These are phyloP conservation scores for Heterobasidion irregulare DNA, from an alignment of 1,284 basidiomycete genomes.

Conservation along the genomic window DNA sequence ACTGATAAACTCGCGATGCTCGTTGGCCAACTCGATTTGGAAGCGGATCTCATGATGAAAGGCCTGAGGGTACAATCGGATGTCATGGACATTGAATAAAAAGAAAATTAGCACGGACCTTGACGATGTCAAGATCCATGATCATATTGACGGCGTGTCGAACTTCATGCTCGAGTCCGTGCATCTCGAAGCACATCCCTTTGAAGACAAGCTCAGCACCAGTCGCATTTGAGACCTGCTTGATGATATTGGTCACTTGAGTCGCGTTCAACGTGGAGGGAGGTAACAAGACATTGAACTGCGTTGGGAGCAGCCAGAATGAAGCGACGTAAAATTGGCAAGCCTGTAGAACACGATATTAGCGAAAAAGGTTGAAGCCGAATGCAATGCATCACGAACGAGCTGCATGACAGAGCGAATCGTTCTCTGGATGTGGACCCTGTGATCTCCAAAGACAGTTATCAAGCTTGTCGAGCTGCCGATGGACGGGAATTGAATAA, in stretches of 20 bases:
- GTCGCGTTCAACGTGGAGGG: constrained; percentile 76
- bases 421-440: constrained; percentile 93
- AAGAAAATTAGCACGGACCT: constrained; percentile 38
- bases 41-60: constrained; percentile 98
- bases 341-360: constrained; percentile 40
- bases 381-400: constrained; percentile 38
- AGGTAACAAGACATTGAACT: constrained; percentile 88
- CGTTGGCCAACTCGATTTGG: constrained; percentile 96
- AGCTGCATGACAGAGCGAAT: constrained; percentile 94
- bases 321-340: constrained; percentile 95
- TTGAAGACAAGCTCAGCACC: constrained; percentile 97
- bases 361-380: neutral
- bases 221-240: constrained; percentile 80
- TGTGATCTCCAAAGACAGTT: constrained; percentile 90
- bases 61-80: constrained; percentile 35
- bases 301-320: constrained; percentile 90
- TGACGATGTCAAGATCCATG: constrained; percentile 85
- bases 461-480: constrained; percentile 89
- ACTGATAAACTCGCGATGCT: constrained; percentile 97
- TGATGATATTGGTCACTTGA: constrained; percentile 80
- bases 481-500: constrained; percentile 88
- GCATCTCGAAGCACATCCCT: constrained; percentile 95
- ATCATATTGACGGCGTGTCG: constrained; percentile 81
- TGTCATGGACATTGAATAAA: neutral
- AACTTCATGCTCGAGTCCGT: constrained; percentile 93